phyloP scores from a whole-genome alignment of 2,329 filamentous ascomycete species.

The Dothideomycetidae sp. region DNA sequence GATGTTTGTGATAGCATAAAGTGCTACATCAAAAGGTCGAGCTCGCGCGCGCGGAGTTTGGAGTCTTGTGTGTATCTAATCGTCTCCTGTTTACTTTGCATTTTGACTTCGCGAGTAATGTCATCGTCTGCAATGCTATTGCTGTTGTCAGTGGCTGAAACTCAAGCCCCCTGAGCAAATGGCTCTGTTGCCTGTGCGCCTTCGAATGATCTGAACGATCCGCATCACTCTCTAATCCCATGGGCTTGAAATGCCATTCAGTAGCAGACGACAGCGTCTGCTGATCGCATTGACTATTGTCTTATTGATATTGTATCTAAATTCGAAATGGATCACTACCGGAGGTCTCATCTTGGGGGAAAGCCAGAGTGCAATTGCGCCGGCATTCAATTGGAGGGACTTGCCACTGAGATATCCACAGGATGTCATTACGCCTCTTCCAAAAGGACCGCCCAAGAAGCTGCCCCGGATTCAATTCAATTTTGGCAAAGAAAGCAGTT shows the following conservation, averaged over 20 bases:
- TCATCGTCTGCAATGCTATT: too few species aligned
- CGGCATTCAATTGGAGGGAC: constrained; percentile 23
- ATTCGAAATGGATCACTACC: constrained; percentile 9
- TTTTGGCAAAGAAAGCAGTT: constrained; percentile 25
- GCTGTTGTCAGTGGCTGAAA: too few species aligned
- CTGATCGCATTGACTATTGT: constrained; percentile 9
- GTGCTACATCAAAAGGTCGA: too few species aligned
- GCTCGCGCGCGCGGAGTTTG: too few species aligned
- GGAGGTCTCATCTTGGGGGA: constrained; percentile 9
- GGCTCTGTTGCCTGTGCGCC: too few species aligned
- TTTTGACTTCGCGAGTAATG: too few species aligned
- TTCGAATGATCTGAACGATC: too few species aligned
- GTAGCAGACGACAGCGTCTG: constrained; percentile 10
- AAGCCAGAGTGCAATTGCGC: background rate
- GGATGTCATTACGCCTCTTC: constrained; percentile 23
- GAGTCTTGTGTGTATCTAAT: too few species aligned
- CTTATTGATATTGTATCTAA: constrained; percentile 8
- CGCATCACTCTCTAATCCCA: too few species aligned
- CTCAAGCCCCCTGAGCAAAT: too few species aligned
- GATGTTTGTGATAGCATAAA: too few species aligned
- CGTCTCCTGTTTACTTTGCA: too few species aligned
- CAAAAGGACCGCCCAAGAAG: constrained; percentile 23
- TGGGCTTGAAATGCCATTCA: constrained; percentile 2
- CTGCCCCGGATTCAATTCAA: constrained; percentile 31
- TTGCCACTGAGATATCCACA: constrained; percentile 29